Base-by-base conservation (phyloP, 2,329 filamentous ascomycete species). In the Cercospora berteroae region DNA sequence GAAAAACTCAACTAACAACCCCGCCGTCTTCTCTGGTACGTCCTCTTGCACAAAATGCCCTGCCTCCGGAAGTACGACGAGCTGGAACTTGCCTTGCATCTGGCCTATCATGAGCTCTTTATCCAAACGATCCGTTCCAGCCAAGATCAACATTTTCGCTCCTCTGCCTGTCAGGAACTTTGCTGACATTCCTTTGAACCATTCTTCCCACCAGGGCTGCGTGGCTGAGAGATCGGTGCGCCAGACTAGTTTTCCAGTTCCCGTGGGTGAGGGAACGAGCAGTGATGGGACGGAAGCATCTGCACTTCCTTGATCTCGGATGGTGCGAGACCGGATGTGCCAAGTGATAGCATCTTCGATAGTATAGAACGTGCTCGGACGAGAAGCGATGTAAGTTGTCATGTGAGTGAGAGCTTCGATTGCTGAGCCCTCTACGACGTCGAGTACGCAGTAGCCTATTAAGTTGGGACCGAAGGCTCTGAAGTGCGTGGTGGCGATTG, bases 31-130 rank as follows among this genome's bases (percentile, higher is more conserved):
- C 75, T 93, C 91, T 0, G 95, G 94, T 60, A 94, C 86, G 78
- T 99, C 95, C 79, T 99, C 95, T 72, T 99, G 95, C 65, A 99
- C 88, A 76, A 99, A 99, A 79, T 99, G 95, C 0, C 95, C 95
- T 1, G 95, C 93, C 77, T 97, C 92, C 0, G 95, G 94, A 74
- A 98, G 91, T 6, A 99, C 94, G 73, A 97, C 92, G 56, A 99
- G 83, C 66, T 96, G 93, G 77, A 98, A 99, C 84, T 98, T 98
- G 5, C 94, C 94, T 83, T 97, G 94, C 94, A 97, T 97, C 80
- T 97, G 94, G 16, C 94, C 94, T 78, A 97, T 97, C 79, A 92
- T 97, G 75, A 97, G 81, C 76, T 96, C 94, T 71, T 92, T 96
- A 77, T 97, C 94, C 66, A 97, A 79, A 59, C 94, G 85, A 80